phyloP scores from a whole-genome alignment of 2,329 filamentous ascomycete species.

The Blastomyces parvus region DNA sequence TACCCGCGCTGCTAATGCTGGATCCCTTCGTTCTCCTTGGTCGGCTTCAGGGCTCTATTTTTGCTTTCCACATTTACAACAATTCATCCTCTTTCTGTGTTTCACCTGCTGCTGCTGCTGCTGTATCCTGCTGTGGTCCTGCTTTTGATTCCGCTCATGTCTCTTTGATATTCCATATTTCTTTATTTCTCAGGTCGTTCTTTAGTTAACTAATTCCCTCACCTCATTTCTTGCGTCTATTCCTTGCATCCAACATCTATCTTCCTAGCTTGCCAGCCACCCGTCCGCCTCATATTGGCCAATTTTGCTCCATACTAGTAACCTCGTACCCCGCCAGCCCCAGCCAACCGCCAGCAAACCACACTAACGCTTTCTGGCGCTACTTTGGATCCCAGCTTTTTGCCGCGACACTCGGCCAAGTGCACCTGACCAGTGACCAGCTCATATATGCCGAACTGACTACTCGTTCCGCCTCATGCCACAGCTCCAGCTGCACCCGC shows the following conservation, averaged over 20 bases:
- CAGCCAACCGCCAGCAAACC: conserved; percentile 30
- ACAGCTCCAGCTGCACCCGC: background rate
- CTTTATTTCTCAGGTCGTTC: background rate
- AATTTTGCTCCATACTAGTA: background rate
- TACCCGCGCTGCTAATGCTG: background rate
- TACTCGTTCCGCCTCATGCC: background rate
- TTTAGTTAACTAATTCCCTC: background rate
- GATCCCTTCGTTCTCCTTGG: background rate
- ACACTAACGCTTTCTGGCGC: conserved; percentile 9
- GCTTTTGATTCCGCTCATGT: background rate
- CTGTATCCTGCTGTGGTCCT: background rate
- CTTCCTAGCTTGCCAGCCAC: background rate
- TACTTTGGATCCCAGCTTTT: conserved; percentile 3
- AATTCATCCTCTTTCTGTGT: conserved; percentile 1
- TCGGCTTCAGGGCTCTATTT: no score
- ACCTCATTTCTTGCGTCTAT: background rate
- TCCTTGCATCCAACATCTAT: background rate
- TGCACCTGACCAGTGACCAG: conserved; percentile 3
- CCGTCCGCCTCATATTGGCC: background rate
- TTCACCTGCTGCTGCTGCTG: background rate
- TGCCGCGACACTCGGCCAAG: background rate
- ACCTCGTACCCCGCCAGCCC: conserved; percentile 28
- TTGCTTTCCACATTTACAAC: background rate
- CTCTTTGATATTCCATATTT: background rate
- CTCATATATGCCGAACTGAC: no score